Evolutionary conservation across 2,329 filamentous ascomycete genomes (phyloP).

Genomic region (Akanthomyces uredinophilus): DNA sequence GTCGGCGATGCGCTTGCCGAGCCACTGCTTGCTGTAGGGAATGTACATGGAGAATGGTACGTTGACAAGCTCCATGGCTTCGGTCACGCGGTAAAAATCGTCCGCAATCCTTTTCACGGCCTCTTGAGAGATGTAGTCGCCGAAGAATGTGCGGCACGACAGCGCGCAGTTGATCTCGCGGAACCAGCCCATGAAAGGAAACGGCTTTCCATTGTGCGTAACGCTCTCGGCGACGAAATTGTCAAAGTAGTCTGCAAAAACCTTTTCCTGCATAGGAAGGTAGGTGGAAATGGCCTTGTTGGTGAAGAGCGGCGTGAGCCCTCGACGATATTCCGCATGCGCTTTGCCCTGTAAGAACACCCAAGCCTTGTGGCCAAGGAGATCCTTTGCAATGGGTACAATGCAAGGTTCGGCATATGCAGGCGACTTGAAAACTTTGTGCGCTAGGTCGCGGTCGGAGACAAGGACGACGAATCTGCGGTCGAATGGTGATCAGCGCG

Average conservation of each 20-base stretch:
- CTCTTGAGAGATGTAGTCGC: conserved; percentile 69
- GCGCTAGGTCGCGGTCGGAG: conserved; percentile 70
- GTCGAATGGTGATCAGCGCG: neutral
- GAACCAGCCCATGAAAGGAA: conserved; percentile 66
- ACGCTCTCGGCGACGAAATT: conserved; percentile 58
- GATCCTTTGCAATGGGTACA: conserved; percentile 69
- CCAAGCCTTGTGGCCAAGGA: conserved; percentile 68
- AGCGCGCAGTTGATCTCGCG: conserved; percentile 75
- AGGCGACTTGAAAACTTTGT: conserved; percentile 78
- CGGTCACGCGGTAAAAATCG: conserved; percentile 74
- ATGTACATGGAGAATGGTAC: conserved; percentile 65
- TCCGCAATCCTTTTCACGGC: conserved; percentile 70
- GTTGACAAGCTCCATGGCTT: conserved; percentile 74
- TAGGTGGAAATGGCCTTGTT: conserved; percentile 66
- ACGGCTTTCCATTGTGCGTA: conserved; percentile 48
- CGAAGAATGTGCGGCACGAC: conserved; percentile 74
- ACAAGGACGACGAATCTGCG: conserved; percentile 72
- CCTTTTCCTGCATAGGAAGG: conserved; percentile 67
- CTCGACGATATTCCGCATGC: conserved; percentile 74
- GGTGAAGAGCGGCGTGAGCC: conserved; percentile 69
- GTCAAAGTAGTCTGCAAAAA: conserved; percentile 66
- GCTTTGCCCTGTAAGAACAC: conserved; percentile 73
- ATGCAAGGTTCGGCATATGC: conserved; percentile 70
- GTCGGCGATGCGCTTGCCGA: conserved; percentile 69
- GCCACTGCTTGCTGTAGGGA: conserved; percentile 71